Evolutionary conservation across 163 green algal species (phyloP).

Genomic region (Chlamydomonas reinhardtii): DNA sequence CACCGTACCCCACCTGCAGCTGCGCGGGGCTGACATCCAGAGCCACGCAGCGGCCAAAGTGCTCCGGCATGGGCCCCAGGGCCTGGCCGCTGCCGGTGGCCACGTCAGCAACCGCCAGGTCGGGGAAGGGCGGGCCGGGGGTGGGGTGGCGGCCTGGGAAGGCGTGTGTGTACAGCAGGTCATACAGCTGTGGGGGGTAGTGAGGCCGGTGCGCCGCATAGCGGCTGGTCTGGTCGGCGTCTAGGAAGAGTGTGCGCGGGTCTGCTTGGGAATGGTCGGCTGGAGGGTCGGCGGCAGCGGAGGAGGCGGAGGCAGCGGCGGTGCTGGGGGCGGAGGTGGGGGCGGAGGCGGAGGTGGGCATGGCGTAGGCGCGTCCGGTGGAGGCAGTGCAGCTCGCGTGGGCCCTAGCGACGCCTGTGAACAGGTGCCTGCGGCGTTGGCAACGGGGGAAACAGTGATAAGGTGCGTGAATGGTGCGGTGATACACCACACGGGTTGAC

Average conservation of each 20-base stretch:
- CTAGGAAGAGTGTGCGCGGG: background rate
- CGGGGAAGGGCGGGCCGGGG: conserved; percentile 19
- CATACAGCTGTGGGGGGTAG: conserved; percentile 6
- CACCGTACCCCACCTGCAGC: too few relatives aligned
- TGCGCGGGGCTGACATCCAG: conserved; percentile 35
- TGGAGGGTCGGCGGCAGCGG: too few relatives aligned
- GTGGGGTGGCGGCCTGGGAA: background rate
- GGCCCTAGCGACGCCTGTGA: too few relatives aligned
- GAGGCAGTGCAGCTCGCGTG: too few relatives aligned
- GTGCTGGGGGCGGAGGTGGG: too few relatives aligned
- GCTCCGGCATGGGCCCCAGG: conserved; percentile 11
- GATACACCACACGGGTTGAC: too few relatives aligned
- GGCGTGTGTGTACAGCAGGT: background rate
- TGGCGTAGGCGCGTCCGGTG: too few relatives aligned
- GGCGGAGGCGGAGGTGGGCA: too few relatives aligned
- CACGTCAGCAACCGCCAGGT: conserved; percentile 32
- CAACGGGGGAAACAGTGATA: too few relatives aligned
- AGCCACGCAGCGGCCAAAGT: conserved; percentile 40
- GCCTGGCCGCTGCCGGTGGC: conserved; percentile 31
- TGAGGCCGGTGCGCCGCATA: conserved; percentile 6
- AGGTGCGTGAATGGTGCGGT: too few relatives aligned
- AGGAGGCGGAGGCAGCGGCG: too few relatives aligned
- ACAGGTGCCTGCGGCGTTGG: too few relatives aligned
- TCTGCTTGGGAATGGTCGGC: background rate
- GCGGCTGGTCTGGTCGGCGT: conserved; percentile 16